phyloP scores from a whole-genome alignment of 2,329 filamentous ascomycete species.

The Calonectria fujianensis region DNA sequence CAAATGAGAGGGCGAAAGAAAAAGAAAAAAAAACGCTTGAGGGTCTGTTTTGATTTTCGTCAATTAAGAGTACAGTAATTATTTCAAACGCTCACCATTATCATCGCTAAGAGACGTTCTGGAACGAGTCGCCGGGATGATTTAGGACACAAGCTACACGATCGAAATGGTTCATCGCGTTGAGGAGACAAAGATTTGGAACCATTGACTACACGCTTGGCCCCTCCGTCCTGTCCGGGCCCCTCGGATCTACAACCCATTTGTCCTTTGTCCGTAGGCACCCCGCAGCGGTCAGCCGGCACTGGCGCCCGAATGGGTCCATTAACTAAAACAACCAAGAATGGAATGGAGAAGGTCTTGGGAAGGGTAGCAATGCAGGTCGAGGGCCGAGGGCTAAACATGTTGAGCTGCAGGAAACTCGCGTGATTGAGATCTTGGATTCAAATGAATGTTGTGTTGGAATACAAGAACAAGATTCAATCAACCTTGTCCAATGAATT shows the following conservation, averaged over 20 bases:
- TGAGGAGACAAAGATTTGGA: slow-evolving; percentile 50
- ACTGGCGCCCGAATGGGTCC: slow-evolving; percentile 52
- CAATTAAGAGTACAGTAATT: not conserved
- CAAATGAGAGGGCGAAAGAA: slow-evolving; percentile 14
- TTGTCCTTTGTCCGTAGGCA: slow-evolving; percentile 50
- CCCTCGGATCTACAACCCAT: slow-evolving; percentile 54
- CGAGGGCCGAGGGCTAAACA: slow-evolving; percentile 41
- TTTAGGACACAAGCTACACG: slow-evolving; percentile 25
- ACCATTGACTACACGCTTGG: slow-evolving; percentile 38
- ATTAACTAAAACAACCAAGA: slow-evolving; percentile 43
- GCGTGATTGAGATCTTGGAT: slow-evolving; percentile 18
- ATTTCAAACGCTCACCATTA: not conserved
- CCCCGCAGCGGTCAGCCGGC: slow-evolving; percentile 56
- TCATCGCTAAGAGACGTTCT: slow-evolving; percentile 31
- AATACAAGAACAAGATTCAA: not conserved
- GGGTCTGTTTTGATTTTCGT: not conserved
- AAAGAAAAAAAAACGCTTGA: slow-evolving; percentile 5
- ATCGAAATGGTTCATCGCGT: slow-evolving; percentile 50
- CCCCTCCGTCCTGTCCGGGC: slow-evolving; percentile 49
- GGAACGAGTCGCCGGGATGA: slow-evolving; percentile 23
- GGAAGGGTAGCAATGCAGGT: slow-evolving; percentile 39
- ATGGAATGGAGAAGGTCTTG: slow-evolving; percentile 34
- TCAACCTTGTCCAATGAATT: slow-evolving; percentile 1
- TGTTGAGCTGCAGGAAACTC: slow-evolving; percentile 31
- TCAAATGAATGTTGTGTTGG: slow-evolving; percentile 13